These are phyloP conservation scores for Chalara sp. DNA, from an alignment of 2,329 filamentous ascomycete species.

Conservation along the genomic window DNA sequence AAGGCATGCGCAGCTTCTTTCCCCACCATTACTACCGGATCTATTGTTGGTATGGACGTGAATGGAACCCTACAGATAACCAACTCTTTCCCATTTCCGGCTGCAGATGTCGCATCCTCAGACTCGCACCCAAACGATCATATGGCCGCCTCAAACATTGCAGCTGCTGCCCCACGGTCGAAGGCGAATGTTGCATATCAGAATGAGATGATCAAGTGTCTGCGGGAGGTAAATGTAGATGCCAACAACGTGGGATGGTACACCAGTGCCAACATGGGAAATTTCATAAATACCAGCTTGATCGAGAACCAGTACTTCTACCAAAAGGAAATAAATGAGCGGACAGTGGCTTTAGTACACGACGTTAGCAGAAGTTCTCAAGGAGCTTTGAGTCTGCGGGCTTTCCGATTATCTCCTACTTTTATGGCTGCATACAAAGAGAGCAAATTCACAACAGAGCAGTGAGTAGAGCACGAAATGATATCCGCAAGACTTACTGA, in stretches of 20 bases:
- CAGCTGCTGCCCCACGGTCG: slow-evolving; percentile 82
- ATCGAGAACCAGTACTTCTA: slow-evolving; percentile 98
- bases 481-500: slow-evolving; percentile 9
- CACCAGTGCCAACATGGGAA: slow-evolving; percentile 96
- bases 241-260: slow-evolving; percentile 99
- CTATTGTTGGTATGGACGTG: slow-evolving; percentile 88
- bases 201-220: slow-evolving; percentile 92
- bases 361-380: slow-evolving; percentile 94
- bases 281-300: slow-evolving; percentile 90
- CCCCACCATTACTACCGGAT: slow-evolving; percentile 83
- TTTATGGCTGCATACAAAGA: slow-evolving; percentile 95
- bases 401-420: slow-evolving; percentile 78
- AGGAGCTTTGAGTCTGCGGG: slow-evolving; percentile 80
- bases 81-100: slow-evolving; percentile 91
- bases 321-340: slow-evolving; percentile 85
- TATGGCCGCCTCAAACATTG: slow-evolving; percentile 59
- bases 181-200: slow-evolving; percentile 88
- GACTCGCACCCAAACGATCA: slow-evolving; percentile 68
- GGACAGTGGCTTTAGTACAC: slow-evolving; percentile 83
- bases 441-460: slow-evolving; percentile 92
- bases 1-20: slow-evolving; percentile 88
- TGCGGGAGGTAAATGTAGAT: slow-evolving; percentile 96
- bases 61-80: slow-evolving; percentile 80
- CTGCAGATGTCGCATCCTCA: slow-evolving; percentile 62
- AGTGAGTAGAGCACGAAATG: slow-evolving; percentile 46